These are phyloP conservation scores for Pichia kluyveri DNA, from an alignment of 805 yeast species.

Conservation along the genomic window DNA sequence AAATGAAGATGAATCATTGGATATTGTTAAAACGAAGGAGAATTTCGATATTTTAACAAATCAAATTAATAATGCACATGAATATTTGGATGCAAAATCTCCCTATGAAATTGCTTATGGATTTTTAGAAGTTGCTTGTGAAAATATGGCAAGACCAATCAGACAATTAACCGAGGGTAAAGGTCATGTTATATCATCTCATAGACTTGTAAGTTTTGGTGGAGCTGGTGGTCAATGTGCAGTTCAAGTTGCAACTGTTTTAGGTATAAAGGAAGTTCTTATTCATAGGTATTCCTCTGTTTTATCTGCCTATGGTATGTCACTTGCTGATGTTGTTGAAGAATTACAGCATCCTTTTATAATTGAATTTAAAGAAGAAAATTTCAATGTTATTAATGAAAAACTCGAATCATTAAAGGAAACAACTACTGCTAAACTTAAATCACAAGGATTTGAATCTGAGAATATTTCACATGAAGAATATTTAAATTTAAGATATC, in stretches of 20 bases:
- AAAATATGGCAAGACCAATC: conserved; percentile 86
- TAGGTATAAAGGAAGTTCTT: conserved; percentile 61
- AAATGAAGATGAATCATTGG: conserved; percentile 62
- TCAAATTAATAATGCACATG: conserved; percentile 44
- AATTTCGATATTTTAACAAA: conserved; percentile 48
- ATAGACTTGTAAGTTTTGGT: conserved; percentile 75
- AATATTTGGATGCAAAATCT: conserved; percentile 33
- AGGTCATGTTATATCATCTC: conserved; percentile 59
- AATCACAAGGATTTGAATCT: conserved; percentile 44
- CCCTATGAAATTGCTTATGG: conserved; percentile 72
- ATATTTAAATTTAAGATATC: conserved; percentile 69
- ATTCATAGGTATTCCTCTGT: conserved; percentile 79
- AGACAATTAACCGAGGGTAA: conserved; percentile 78
- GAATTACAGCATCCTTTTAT: conserved; percentile 74
- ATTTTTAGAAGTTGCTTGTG: conserved; percentile 75
- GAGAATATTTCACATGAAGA: conserved; percentile 46
- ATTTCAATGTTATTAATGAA: conserved; percentile 27
- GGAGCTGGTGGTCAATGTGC: conserved; percentile 96
- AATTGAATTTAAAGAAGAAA: conserved; percentile 27
- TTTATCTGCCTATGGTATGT: conserved; percentile 82
- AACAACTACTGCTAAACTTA: conserved; percentile 33
- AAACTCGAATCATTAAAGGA: conserved; percentile 37
- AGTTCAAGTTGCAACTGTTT: conserved; percentile 58
- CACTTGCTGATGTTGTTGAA: conserved; percentile 75
- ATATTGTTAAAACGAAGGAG: conserved; percentile 37